Conservation (phyloP, 768 basidiomycete genomes). For the Boletales sp. region DNA sequence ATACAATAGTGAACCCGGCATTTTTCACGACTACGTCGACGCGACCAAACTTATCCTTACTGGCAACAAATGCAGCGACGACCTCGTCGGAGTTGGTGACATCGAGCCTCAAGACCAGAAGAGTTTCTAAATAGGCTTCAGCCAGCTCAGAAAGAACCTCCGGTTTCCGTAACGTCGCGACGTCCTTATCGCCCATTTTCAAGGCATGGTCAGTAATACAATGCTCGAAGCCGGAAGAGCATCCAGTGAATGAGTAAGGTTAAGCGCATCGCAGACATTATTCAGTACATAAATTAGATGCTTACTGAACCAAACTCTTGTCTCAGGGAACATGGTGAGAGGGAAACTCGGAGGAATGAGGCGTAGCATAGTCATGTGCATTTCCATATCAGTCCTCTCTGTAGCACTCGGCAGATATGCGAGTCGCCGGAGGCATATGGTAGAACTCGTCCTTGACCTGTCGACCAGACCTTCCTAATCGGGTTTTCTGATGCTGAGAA, state of each 20-base stretch:
- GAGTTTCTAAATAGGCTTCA: constrained; percentile 19
- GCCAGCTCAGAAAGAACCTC: constrained; percentile 27
- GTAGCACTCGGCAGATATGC: too few species aligned
- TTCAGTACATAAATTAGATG: neutral
- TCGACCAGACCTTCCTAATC: too few species aligned
- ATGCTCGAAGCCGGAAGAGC: constrained; percentile 39
- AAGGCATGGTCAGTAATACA: constrained; percentile 30
- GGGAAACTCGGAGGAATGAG: too few species aligned
- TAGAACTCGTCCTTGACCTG: too few species aligned
- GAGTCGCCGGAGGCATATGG: too few species aligned
- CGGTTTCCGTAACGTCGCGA: constrained; percentile 44
- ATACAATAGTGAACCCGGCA: constrained; percentile 23
- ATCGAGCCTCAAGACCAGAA: constrained; percentile 40
- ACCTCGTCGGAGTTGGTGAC: constrained; percentile 34
- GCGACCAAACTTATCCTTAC: constrained; percentile 28
- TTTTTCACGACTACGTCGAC: constrained; percentile 31
- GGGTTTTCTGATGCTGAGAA: too few species aligned
- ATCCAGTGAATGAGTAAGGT: constrained; percentile 35
- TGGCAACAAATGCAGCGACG: constrained; percentile 29
- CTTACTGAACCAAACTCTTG: constrained; percentile 24
- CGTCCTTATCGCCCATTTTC: constrained; percentile 34
- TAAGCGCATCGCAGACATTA: neutral
- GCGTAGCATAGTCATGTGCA: too few species aligned
- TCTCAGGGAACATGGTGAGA: neutral
- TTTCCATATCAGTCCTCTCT: too few species aligned